phyloP scores from a whole-genome alignment of 2,329 filamentous ascomycete species.

The Exophiala spinifera region DNA sequence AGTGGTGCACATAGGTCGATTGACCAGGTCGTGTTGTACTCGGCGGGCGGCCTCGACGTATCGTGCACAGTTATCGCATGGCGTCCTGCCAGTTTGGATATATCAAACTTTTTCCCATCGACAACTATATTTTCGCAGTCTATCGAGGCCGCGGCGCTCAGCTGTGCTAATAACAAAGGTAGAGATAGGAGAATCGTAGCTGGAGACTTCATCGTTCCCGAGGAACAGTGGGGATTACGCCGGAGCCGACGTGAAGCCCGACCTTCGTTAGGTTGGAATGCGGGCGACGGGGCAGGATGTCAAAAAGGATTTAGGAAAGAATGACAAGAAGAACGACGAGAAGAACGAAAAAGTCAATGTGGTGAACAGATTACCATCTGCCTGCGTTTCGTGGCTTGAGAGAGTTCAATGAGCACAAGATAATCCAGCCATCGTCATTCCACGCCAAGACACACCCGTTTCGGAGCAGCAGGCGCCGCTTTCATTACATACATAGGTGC shows the following conservation, averaged over 20 bases:
- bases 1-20: constrained; percentile 72
- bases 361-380: neutral
- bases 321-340: neutral
- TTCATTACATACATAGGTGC: no score
- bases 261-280: neutral
- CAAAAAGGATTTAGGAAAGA: neutral
- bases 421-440: neutral
- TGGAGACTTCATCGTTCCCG: constrained; percentile 15
- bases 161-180: constrained; percentile 14
- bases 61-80: constrained; percentile 31
- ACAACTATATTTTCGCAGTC: constrained; percentile 39
- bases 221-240: neutral
- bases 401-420: neutral
- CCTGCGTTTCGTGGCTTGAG: neutral
- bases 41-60: constrained; percentile 27
- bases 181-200: constrained; percentile 9
- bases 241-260: neutral
- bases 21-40: constrained; percentile 75
- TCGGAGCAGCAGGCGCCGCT: neutral
- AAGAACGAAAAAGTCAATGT: neutral
- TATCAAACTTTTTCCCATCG: constrained; percentile 39
- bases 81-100: constrained; percentile 38
- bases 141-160: constrained; percentile 28
- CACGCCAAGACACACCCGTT: neutral
- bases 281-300: neutral